These are phyloP conservation scores for Arthromyces matolae DNA, from an alignment of 768 basidiomycete species.

Conservation along the genomic window DNA sequence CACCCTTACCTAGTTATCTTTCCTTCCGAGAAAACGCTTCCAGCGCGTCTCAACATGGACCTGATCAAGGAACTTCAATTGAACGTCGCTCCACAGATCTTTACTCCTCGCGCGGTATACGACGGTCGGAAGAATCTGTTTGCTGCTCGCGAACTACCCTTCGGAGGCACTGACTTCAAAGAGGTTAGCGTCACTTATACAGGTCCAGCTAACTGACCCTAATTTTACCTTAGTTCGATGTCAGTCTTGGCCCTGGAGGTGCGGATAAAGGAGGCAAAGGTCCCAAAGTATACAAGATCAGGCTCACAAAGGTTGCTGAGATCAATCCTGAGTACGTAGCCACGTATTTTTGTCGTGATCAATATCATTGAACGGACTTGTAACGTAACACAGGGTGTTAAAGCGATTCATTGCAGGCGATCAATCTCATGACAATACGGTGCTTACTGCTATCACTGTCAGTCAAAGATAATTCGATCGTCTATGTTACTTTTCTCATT, in stretches of 20 bases:
- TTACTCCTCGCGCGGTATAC: conserved; percentile 71
- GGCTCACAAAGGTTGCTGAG: conserved; percentile 51
- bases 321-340: conserved; percentile 49
- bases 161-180: conserved; percentile 46
- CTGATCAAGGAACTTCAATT: conserved; percentile 63
- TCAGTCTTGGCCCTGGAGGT: conserved; percentile 40
- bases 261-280: conserved; percentile 35
- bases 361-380: too few species aligned
- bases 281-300: conserved; percentile 67
- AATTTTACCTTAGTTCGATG: conserved; percentile 50
- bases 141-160: conserved; percentile 54
- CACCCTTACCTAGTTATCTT: conserved; percentile 46
- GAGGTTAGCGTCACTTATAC: conserved; percentile 39
- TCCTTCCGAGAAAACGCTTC: conserved; percentile 66
- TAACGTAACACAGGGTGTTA: conserved; percentile 46
- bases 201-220: conserved; percentile 1
- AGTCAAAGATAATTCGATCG: too few species aligned
- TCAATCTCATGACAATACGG: conserved; percentile 60
- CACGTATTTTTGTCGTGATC: too few species aligned
- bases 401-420: conserved; percentile 55
- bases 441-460: conserved; percentile 65
- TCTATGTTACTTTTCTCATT: not conserved
- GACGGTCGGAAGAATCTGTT: conserved; percentile 81
- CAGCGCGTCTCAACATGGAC: conserved; percentile 66
- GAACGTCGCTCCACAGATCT: conserved; percentile 54